A percentile compares a stretch with the other conserved stretches of the same genome.
Evolutionary conservation across 441 rosid species (phyloP).

Genomic region (California macrophylla): DNA sequence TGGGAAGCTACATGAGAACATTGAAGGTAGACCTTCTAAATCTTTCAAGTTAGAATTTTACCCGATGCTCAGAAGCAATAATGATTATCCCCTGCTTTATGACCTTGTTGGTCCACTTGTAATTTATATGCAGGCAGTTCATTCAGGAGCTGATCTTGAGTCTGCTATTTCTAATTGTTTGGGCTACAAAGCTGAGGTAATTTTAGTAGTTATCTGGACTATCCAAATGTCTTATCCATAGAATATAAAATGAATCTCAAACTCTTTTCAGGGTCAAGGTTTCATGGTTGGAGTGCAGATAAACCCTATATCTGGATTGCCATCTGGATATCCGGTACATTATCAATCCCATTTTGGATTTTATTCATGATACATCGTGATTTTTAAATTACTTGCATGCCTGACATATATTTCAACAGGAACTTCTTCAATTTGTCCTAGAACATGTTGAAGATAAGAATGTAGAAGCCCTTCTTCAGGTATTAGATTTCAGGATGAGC

Average conservation of each 20-base stretch:
- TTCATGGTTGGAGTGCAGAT: constrained; percentile 99
- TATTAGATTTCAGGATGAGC: constrained; percentile 18
- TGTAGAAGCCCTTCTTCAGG: constrained; percentile 91
- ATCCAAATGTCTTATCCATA: constrained; percentile 16
- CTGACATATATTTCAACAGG: constrained; percentile 37
- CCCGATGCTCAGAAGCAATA: background rate
- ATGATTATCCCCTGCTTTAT: background rate
- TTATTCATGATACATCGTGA: background rate
- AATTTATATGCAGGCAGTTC: constrained; percentile 70
- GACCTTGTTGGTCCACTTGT: constrained; percentile 8
- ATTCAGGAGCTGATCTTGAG: constrained; percentile 98
- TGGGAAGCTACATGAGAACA: constrained; percentile 90
- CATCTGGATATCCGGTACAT: constrained; percentile 76
- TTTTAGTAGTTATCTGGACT: constrained; percentile 23
- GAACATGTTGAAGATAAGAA: constrained; percentile 80
- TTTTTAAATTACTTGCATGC: constrained; percentile 9
- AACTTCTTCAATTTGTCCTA: constrained; percentile 66
- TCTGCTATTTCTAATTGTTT: constrained; percentile 88
- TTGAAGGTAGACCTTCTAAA: constrained; percentile 56
- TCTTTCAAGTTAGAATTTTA: constrained; percentile 8
- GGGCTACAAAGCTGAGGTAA: constrained; percentile 85
- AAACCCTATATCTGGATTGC: constrained; percentile 81
- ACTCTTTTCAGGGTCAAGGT: constrained; percentile 77
- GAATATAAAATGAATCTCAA: constrained; percentile 15
- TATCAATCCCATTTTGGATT: constrained; percentile 23